Evolutionary conservation across 371 early-diverging fungal species (phyloP).

Genomic region (Mucor velutinosus): DNA sequence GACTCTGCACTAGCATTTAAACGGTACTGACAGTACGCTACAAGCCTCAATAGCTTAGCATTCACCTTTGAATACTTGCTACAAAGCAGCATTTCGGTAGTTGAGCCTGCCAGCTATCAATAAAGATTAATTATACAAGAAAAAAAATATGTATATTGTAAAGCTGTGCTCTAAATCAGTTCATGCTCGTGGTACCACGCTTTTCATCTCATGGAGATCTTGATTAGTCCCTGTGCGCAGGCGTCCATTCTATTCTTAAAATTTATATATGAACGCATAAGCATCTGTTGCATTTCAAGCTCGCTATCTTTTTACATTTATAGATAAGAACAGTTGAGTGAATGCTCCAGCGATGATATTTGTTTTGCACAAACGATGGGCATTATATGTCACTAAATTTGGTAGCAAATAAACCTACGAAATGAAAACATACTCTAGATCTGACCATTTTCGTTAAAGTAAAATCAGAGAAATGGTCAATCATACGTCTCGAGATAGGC

Average conservation of each 20-base stretch:
- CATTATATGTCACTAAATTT: background rate
- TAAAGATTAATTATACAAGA: too few relatives aligned
- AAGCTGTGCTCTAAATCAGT: background rate
- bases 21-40: too few relatives aligned
- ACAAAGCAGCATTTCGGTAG: too few relatives aligned
- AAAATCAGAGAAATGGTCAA: background rate
- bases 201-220: background rate
- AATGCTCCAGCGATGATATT: background rate
- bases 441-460: background rate
- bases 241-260: background rate
- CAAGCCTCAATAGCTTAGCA: too few relatives aligned
- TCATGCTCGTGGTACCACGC: background rate
- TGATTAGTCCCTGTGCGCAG: background rate
- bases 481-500: background rate
- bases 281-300: background rate
- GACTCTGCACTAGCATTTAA: too few relatives aligned
- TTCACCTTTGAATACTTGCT: too few relatives aligned
- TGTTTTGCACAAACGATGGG: background rate
- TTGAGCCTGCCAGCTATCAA: too few relatives aligned
- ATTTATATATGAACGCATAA: background rate
- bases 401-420: background rate
- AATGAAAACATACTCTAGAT: background rate
- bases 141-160: too few relatives aligned
- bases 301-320: background rate
- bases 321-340: background rate